Percentiles rank a stretch among this genome's conserved stretches.
Conservation (phyloP, 1,284 basidiomycete species). For the Ustilago cynodontis region DNA sequence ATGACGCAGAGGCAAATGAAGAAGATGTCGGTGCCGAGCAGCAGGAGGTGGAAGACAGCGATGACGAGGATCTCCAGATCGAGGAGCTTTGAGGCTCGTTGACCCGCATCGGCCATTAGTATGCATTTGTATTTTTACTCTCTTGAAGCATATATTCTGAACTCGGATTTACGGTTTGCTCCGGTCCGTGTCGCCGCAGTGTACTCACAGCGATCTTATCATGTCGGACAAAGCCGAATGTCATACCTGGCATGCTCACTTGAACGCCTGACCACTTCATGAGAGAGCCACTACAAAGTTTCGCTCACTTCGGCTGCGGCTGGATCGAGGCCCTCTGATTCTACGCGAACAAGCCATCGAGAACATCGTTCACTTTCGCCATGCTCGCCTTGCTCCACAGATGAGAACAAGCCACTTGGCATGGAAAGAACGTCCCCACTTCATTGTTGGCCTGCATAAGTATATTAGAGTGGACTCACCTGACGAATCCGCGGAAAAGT, state of each 20-base stretch:
- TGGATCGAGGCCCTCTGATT: too few relatives aligned
- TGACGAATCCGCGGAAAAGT: too few relatives aligned
- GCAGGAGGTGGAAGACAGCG: constrained; percentile 42
- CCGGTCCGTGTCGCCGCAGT: background rate
- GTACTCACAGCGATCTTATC: too few relatives aligned
- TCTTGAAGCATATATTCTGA: constrained; percentile 1
- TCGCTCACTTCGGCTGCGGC: too few relatives aligned
- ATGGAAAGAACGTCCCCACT: too few relatives aligned
- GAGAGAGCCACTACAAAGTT: too few relatives aligned
- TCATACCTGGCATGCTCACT: background rate
- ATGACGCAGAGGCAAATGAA: constrained; percentile 43
- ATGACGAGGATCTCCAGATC: constrained; percentile 64
- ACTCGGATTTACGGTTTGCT: background rate
- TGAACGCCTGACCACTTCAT: too few relatives aligned
- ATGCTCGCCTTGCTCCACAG: constrained; percentile 2
- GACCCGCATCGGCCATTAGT: constrained; percentile 4
- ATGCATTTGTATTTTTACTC: constrained; percentile 33
- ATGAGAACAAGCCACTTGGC: background rate
- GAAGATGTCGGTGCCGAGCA: constrained; percentile 52
- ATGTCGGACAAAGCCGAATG: background rate
- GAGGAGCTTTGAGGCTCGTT: constrained; percentile 56
- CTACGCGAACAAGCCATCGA: background rate
- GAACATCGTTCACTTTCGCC: background rate
- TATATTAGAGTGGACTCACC: too few relatives aligned
- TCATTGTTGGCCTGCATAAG: too few relatives aligned